Evolutionary conservation across 2,329 filamentous ascomycete species (phyloP), one percentile per base, ranked within the genome.

Genomic region (Lachnellula subtilissima): DNA sequence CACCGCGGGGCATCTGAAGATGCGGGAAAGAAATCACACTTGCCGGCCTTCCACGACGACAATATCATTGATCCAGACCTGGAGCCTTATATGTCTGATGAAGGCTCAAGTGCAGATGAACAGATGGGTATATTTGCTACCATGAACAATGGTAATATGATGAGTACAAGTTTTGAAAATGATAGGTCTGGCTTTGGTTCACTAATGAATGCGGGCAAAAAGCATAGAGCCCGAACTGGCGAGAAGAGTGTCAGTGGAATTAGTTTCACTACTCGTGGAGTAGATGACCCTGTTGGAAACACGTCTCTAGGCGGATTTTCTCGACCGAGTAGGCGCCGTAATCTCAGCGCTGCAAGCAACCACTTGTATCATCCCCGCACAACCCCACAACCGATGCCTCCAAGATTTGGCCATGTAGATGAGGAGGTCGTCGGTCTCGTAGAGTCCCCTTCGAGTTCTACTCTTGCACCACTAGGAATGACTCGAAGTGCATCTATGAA

Each of bases 11-110:
- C 85, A 11, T 84, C 77, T 9, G 84, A 95, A 52, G 87, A 91
- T 56, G 74, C 79, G 48, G 75, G 79, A 4, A 84, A 81, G 60
- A 87, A 85, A 61, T 76, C 83, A 7, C 84, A 85, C 43, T 80
- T 96, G 37, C 87, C 92, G 15, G 91, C 91, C n/a, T 97, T 99
- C 65, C 94, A 99, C 70, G 91, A 94, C 68, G 94, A 99, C 75
- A 97, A 94, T 68, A 96, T 99, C 64, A 97, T 99, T 64, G 94
- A 99, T 69, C 94, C 94, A 1, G 94, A 99, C 67, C 77, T 99
- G 53, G 93, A 92, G 5, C 89, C 91, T 36, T 99, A 95, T 73
- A 88, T 99, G 79, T 99, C 94, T 6, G 94, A 99, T 69, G 86
- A 89, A 64, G 91, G 89, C 48, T 96, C 92, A 1, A 97, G 91